Evolutionary conservation across 345 rosid genomes (phyloP), one percentile per base, ranked within the genome.

Genomic region (Heritiera fomes): DNA sequence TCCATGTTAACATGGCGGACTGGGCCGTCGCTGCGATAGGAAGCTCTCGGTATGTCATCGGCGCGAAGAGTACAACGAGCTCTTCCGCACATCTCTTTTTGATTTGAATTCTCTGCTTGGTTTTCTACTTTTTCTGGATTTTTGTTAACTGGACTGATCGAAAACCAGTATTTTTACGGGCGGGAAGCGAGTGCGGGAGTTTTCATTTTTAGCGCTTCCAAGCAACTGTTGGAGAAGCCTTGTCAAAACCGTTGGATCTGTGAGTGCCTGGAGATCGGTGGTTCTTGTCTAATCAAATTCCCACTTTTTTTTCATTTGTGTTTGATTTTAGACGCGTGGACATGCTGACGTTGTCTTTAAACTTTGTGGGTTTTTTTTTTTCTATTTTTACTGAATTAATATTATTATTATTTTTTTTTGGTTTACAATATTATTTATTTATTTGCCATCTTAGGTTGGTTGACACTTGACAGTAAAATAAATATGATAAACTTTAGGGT

Each of bases 31-130:
- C 78, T 74, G 78, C 91, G 92, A 81, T 91, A 85, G 81, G 89
- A 91, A 64, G 98, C 92, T 77, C 91, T 82, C 2, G 92, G 87
- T 67, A 93, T 70, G 82, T 89, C 97, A 18, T 92, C 92, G 71
- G 88, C 83, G 34, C 97, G 79, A 62, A 93, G 73, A 78, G 91
- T 89, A 69, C 97, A 95, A 14, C 98, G 95, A 86, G 88, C 84
- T 87, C 97, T 89, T 60, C 98, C 98, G 8, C 98, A 92, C 98
- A 95, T 95, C 58, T 77, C 72, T 28, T 73, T 62, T 71, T 17
- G 45, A 28, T 32, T 52, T 8, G 14, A 32, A 32, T 1, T 55
- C 17, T 55, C 8, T 7, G 11, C 12, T n/a, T 3, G 32, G 4
- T 8, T 59, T 7, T 34, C 30, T 40, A 20, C 32, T 2, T 40